Conservation (phyloP, 2,329 filamentous ascomycete genomes). For the Penicillium hesseltinei region DNA sequence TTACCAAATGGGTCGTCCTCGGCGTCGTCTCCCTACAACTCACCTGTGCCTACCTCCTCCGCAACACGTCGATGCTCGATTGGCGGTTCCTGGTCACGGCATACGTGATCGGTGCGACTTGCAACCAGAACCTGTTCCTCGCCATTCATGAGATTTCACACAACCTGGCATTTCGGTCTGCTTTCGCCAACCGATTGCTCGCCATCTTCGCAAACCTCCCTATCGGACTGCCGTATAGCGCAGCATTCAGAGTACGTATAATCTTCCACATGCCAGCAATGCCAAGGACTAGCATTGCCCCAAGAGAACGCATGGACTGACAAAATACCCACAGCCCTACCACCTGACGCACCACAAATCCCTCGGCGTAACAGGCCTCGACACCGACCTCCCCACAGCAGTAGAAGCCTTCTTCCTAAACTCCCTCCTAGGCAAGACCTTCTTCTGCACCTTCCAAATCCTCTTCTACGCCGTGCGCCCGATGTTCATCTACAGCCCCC, state of each 20-base stretch:
- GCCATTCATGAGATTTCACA: conserved; percentile 99
- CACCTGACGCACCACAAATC: conserved; percentile 99
- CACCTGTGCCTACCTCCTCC: conserved; percentile 71
- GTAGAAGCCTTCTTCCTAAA: conserved; percentile 91
- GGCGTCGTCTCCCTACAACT: conserved; percentile 82
- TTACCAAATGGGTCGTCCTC: conserved; percentile 90
- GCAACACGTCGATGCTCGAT: conserved; percentile 74
- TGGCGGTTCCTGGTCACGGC: conserved; percentile 82
- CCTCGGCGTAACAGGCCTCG: conserved; percentile 90
- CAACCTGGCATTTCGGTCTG: conserved; percentile 86
- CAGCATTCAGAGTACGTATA: conserved; percentile 75
- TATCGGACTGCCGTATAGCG: conserved; percentile 93
- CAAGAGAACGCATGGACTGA: conserved; percentile 8
- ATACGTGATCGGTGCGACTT: conserved; percentile 88
- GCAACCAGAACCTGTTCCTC: conserved; percentile 97
- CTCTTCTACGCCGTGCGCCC: conserved; percentile 96
- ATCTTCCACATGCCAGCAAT: not conserved
- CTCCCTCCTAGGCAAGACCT: conserved; percentile 89
- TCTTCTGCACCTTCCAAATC: conserved; percentile 99
- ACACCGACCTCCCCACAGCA: conserved; percentile 91
- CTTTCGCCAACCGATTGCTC: conserved; percentile 75
- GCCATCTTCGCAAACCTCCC: conserved; percentile 94
- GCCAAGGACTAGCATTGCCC: no score
- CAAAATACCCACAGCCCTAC: conserved; percentile 64
- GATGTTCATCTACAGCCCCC: conserved; percentile 88